These are phyloP conservation scores for Talaromyces liani DNA, from an alignment of 495 filamentous ascomycete species.

Conservation along the genomic window DNA sequence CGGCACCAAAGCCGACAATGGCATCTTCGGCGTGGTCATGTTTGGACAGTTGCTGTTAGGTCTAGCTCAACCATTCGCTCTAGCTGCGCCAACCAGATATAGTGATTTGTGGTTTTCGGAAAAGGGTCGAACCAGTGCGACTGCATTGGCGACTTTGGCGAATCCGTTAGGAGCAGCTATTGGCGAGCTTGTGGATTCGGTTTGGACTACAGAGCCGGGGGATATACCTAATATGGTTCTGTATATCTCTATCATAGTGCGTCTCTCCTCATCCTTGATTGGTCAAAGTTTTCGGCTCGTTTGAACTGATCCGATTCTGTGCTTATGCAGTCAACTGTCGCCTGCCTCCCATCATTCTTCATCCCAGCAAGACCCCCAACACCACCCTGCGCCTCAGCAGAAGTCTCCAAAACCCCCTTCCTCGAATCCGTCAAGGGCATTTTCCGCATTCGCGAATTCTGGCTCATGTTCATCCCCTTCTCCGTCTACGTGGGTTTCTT, in stretches of 20 bases:
- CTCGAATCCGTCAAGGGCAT: slow-evolving; percentile 37
- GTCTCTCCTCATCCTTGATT: slow-evolving; percentile 14
- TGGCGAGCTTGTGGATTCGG: slow-evolving; percentile 76
- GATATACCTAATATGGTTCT: slow-evolving; percentile 79
- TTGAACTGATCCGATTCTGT: background rate
- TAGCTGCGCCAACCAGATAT: slow-evolving; percentile 83
- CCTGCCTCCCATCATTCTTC: slow-evolving; percentile 74
- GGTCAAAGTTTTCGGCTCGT: background rate
- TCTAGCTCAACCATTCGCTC: slow-evolving; percentile 84
- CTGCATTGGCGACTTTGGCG: slow-evolving; percentile 73
- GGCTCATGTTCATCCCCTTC: slow-evolving; percentile 70
- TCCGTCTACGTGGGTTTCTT: slow-evolving; percentile 84
- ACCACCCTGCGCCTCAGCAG: slow-evolving; percentile 50
- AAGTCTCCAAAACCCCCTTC: slow-evolving; percentile 42
- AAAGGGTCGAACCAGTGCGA: slow-evolving; percentile 74
- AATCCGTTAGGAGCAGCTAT: slow-evolving; percentile 86
- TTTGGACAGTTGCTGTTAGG: slow-evolving; percentile 93
- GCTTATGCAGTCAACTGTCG: slow-evolving; percentile 52
- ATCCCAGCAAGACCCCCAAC: slow-evolving; percentile 75
- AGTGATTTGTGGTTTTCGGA: slow-evolving; percentile 93
- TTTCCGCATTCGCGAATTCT: slow-evolving; percentile 58
- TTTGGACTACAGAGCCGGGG: slow-evolving; percentile 52
- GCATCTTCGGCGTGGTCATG: slow-evolving; percentile 72
- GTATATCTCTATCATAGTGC: slow-evolving; percentile 77
- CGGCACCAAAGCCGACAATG: slow-evolving; percentile 54